Conservation (phyloP, 306 rosid genomes). For the Cajanus cajan region DNA sequence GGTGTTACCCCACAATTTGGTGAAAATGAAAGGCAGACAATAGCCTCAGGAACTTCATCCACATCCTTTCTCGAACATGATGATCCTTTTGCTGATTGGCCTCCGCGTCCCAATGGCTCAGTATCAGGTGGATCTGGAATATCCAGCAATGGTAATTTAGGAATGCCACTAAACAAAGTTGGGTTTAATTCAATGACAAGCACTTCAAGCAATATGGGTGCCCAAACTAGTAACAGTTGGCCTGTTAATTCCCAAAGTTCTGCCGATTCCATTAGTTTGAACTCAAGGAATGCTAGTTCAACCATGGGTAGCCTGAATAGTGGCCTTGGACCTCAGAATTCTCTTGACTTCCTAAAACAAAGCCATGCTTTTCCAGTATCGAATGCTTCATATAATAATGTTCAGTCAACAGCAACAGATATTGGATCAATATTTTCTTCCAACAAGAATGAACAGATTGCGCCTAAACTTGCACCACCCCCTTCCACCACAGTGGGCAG, state of each 20-base stretch:
- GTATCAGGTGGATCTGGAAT: constrained; percentile 44
- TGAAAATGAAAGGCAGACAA: constrained; percentile 55
- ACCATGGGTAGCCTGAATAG: constrained; percentile 40
- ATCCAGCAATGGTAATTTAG: constrained; percentile 58
- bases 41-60: constrained; percentile 53
- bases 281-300: constrained; percentile 45
- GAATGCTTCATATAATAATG: constrained; percentile 40
- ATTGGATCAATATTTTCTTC: constrained; percentile 82
- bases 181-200: constrained; percentile 52
- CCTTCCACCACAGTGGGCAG: constrained; percentile 82
- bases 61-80: constrained; percentile 54
- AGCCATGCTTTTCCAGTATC: constrained; percentile 50
- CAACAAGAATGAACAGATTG: constrained; percentile 62
- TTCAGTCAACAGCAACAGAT: constrained; percentile 61
- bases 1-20: constrained; percentile 45
- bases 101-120: constrained; percentile 77
- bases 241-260: constrained; percentile 50
- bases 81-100: constrained; percentile 97
- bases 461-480: constrained; percentile 90
- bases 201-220: constrained; percentile 55
- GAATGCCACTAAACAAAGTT: constrained; percentile 40
- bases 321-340: constrained; percentile 47
- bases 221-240: constrained; percentile 56
- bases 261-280: constrained; percentile 42
- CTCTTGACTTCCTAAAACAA: constrained; percentile 64